These are phyloP conservation scores for Tricholoma matsutake DNA, from an alignment of 768 basidiomycete species.

Conservation along the genomic window DNA sequence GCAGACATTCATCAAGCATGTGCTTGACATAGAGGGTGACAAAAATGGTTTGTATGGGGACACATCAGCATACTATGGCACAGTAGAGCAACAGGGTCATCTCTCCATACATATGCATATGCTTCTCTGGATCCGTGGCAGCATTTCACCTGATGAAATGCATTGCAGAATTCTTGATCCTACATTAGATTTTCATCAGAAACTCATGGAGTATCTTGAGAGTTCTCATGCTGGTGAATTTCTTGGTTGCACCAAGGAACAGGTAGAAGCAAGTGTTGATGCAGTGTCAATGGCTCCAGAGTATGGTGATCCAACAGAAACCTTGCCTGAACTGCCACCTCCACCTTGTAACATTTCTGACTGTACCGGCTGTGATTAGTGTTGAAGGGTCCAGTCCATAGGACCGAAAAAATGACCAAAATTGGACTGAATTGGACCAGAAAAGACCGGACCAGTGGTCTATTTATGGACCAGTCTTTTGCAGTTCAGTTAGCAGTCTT, in stretches of 20 bases:
- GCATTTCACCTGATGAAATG: conserved; percentile 10
- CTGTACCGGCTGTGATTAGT: no score
- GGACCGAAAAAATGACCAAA: no score
- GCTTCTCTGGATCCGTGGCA: conserved; percentile 22
- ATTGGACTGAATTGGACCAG: no score
- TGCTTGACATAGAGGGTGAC: conserved; percentile 15
- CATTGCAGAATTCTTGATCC: conserved; percentile 4
- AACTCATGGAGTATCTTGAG: conserved; percentile 6
- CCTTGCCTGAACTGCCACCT: conserved; percentile 22
- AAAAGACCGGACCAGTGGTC: no score
- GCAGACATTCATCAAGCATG: background rate
- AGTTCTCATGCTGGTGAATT: conserved; percentile 3
- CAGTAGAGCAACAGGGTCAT: conserved; percentile 29
- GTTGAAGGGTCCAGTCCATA: no score
- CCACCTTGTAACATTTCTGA: background rate
- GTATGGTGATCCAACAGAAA: conserved; percentile 17
- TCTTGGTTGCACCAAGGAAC: background rate
- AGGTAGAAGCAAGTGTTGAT: background rate
- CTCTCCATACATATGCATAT: conserved; percentile 27
- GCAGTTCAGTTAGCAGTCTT: no score
- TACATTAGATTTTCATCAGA: conserved; percentile 2
- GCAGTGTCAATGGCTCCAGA: background rate
- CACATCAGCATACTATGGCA: conserved; percentile 27
- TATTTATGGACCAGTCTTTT: no score
- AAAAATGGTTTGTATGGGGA: conserved; percentile 27